Conservation (phyloP, 2,329 filamentous ascomycete species). For the Chaetoscypha palmicola region DNA sequence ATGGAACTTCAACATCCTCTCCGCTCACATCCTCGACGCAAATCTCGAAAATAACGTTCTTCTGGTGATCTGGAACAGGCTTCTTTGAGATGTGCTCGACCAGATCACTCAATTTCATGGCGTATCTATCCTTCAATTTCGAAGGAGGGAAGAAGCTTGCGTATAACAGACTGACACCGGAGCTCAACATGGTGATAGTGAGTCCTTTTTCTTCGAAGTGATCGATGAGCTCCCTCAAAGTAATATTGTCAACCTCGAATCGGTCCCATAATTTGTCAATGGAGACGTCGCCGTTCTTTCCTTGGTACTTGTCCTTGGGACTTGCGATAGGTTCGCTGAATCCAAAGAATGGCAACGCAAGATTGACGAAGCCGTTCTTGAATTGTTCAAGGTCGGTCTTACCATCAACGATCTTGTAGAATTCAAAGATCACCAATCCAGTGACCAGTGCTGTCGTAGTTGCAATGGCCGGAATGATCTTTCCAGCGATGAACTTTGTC, state of each 20-base stretch:
- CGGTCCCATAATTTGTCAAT: conserved; percentile 98
- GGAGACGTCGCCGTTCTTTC: conserved; percentile 68
- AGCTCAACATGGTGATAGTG: conserved; percentile 86
- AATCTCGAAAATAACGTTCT: conserved; percentile 93
- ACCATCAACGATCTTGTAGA: conserved; percentile 94
- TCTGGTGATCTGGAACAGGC: conserved; percentile 81
- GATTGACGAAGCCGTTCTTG: conserved; percentile 98
- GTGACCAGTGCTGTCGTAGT: conserved; percentile 95
- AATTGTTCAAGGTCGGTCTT: conserved; percentile 97
- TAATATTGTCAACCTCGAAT: conserved; percentile 84
- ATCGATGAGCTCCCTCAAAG: conserved; percentile 74
- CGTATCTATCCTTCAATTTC: conserved; percentile 73
- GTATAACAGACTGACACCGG: conserved; percentile 91
- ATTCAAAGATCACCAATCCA: conserved; percentile 82
- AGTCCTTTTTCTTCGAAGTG: conserved; percentile 77
- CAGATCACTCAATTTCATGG: conserved; percentile 79
- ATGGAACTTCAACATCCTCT: conserved; percentile 95
- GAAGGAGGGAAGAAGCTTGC: conserved; percentile 80
- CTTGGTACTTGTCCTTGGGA: conserved; percentile 84
- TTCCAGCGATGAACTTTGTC: conserved; percentile 99
- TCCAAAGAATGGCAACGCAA: conserved; percentile 93
- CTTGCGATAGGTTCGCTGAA: conserved; percentile 96
- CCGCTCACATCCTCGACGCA: conserved; percentile 82
- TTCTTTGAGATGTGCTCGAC: conserved; percentile 89
- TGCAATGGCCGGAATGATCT: conserved; percentile 98